Percentiles rank a stretch among this genome's conserved stretches.
phyloP scores from a whole-genome alignment of 495 filamentous ascomycete species.

The Antarctomyces pellizariae region DNA sequence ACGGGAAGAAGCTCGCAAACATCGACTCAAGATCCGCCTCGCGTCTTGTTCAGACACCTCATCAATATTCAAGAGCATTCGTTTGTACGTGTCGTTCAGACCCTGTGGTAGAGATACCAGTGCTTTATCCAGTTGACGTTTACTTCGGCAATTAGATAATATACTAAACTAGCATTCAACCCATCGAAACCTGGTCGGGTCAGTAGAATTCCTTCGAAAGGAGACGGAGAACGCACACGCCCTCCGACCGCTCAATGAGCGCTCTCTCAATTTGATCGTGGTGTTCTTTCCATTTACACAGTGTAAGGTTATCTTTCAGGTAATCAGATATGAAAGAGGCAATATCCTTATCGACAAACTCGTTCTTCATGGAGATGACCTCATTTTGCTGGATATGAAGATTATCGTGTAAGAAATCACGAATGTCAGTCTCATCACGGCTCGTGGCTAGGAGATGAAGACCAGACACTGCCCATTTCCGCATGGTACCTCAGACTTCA shows the following conservation, averaged over 20 bases:
- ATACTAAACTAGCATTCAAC: slow-evolving; percentile 17
- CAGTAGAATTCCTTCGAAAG: slow-evolving; percentile 1
- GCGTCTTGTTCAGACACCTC: too few relatives aligned
- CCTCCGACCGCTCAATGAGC: slow-evolving; percentile 12
- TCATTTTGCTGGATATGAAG: slow-evolving; percentile 5
- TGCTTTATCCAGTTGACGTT: slow-evolving; percentile 12
- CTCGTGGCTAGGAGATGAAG: slow-evolving; percentile 19
- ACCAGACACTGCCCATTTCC: slow-evolving; percentile 9
- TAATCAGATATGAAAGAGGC: slow-evolving; percentile 12
- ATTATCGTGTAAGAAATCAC: slow-evolving; percentile 9
- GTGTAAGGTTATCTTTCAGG: slow-evolving; percentile 11
- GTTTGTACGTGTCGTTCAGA: slow-evolving; percentile 17
- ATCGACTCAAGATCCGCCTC: too few relatives aligned
- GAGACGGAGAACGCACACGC: slow-evolving; percentile 15
- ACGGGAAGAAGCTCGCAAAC: too few relatives aligned
- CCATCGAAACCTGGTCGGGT: slow-evolving; percentile 17
- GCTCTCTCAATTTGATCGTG: slow-evolving; percentile 12
- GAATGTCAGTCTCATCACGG: slow-evolving; percentile 17
- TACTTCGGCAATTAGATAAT: slow-evolving; percentile 11
- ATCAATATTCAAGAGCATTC: slow-evolving; percentile 13
- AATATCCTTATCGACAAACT: slow-evolving; percentile 14
- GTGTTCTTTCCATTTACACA: slow-evolving; percentile 12
- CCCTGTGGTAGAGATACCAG: slow-evolving; percentile 14
- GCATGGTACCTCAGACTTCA: slow-evolving; percentile 10
- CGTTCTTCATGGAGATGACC: slow-evolving; percentile 11